phyloP scores from a whole-genome alignment of 768 basidiomycete species.

The Amanita brunnescens region DNA sequence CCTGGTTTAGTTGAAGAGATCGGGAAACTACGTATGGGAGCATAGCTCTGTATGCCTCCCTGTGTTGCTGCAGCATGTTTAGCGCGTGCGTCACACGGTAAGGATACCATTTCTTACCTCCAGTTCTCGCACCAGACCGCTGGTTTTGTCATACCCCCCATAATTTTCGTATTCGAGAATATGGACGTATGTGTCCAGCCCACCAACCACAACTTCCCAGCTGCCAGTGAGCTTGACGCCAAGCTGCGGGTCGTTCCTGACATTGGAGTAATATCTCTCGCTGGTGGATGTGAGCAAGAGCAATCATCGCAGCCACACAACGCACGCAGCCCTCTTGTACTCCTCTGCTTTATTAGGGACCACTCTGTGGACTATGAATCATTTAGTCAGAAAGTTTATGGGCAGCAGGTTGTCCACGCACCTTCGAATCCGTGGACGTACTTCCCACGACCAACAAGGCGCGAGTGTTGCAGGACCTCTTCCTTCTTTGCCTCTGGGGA shows the following conservation, averaged over 20 bases:
- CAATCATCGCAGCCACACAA: constrained; percentile 5
- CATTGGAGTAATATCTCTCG: constrained; percentile 74
- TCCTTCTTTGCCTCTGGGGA: constrained; percentile 82
- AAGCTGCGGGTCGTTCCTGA: constrained; percentile 64
- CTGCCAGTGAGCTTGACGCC: constrained; percentile 87
- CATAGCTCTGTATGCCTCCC: constrained; percentile 60
- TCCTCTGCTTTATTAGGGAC: constrained; percentile 72
- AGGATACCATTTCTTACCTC: constrained; percentile 38
- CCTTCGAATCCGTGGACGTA: constrained; percentile 88
- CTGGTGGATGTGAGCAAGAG: constrained; percentile 28
- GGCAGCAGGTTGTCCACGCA: constrained; percentile 26
- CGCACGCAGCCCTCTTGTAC: constrained; percentile 87
- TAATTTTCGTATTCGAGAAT: constrained; percentile 95
- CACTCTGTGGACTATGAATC: constrained; percentile 66
- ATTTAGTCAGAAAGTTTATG: not conserved
- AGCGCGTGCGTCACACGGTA: not conserved
- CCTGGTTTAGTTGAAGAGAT: constrained; percentile 74
- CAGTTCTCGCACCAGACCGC: constrained; percentile 50
- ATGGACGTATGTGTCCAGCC: constrained; percentile 74
- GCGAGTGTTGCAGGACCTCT: constrained; percentile 75
- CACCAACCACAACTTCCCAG: constrained; percentile 88
- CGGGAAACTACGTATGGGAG: constrained; percentile 70
- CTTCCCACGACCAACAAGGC: constrained; percentile 86
- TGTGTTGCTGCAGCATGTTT: constrained; percentile 36
- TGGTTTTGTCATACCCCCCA: constrained; percentile 77